Conservation (phyloP, 345 rosid genomes). For the Corymbia maculata region DNA sequence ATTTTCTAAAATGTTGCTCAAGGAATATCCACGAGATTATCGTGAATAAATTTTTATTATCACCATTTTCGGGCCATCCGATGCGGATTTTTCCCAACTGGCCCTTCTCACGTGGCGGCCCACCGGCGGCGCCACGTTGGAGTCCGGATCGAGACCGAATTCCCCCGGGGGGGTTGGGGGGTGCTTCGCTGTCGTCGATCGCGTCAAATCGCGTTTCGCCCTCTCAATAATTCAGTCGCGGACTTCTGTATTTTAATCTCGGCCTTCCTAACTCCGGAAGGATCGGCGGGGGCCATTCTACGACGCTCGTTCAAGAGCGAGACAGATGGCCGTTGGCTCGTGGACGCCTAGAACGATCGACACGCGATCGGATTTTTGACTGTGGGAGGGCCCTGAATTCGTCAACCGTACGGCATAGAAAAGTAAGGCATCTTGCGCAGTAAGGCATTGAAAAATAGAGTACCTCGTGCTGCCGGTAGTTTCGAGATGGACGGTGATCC, state of each 20-base stretch:
- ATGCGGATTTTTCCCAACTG: background rate
- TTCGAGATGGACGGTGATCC: no score
- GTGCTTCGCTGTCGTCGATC: background rate
- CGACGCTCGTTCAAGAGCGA: background rate
- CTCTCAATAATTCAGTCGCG: background rate
- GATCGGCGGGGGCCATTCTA: background rate
- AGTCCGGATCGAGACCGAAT: background rate
- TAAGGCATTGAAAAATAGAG: no score
- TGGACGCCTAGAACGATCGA: background rate
- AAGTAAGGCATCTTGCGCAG: no score
- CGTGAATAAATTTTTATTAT: background rate
- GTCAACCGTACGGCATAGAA: no score
- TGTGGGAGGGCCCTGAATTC: no score
- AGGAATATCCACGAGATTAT: background rate
- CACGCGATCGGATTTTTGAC: background rate
- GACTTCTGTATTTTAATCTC: background rate
- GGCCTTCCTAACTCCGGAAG: background rate
- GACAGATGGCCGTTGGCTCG: background rate
- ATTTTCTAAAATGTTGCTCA: background rate
- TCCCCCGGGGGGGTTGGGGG: background rate
- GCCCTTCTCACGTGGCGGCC: background rate
- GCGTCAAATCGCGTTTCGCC: background rate
- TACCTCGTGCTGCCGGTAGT: no score
- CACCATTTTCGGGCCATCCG: no score
- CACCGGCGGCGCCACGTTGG: background rate